Evolutionary conservation across 768 basidiomycete genomes (phyloP).

Genomic region (Amanita rimosa): DNA sequence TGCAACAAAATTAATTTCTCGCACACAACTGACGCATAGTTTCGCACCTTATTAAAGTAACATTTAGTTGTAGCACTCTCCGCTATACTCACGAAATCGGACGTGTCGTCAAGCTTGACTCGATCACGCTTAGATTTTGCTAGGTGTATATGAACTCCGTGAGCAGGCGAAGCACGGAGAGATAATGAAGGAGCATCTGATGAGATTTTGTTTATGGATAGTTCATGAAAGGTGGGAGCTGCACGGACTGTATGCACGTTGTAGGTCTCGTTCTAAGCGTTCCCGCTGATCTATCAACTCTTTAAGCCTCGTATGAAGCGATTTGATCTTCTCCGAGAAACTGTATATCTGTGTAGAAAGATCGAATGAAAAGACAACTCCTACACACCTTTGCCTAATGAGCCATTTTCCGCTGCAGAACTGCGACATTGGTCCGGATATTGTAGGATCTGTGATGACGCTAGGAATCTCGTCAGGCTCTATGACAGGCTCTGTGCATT

Average conservation of each 20-base stretch:
- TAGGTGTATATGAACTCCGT: slow-evolving; percentile 71
- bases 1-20: slow-evolving; percentile 14
- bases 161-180: slow-evolving; percentile 52
- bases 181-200: slow-evolving; percentile 65
- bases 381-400: slow-evolving; percentile 55
- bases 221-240: not conserved
- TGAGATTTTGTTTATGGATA: not conserved
- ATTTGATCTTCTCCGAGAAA: slow-evolving; percentile 43
- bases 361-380: not conserved
- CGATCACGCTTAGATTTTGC: slow-evolving; percentile 54
- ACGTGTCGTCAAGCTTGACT: slow-evolving; percentile 29
- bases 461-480: slow-evolving; percentile 4
- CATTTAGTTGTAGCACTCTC: slow-evolving; percentile 56
- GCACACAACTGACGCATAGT: not conserved
- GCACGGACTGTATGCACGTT: slow-evolving; percentile 37
- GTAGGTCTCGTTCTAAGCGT: slow-evolving; percentile 43
- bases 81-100: slow-evolving; percentile 45
- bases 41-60: slow-evolving; percentile 53
- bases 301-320: slow-evolving; percentile 37
- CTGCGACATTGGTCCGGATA: slow-evolving; percentile 9
- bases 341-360: slow-evolving; percentile 21
- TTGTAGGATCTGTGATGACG: not conserved
- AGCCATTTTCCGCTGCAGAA: slow-evolving; percentile 34
- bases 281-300: slow-evolving; percentile 34
- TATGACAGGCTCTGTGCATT: not conserved